These are phyloP conservation scores for Salix caprea DNA, from an alignment of 345 rosid species.

Conservation along the genomic window DNA sequence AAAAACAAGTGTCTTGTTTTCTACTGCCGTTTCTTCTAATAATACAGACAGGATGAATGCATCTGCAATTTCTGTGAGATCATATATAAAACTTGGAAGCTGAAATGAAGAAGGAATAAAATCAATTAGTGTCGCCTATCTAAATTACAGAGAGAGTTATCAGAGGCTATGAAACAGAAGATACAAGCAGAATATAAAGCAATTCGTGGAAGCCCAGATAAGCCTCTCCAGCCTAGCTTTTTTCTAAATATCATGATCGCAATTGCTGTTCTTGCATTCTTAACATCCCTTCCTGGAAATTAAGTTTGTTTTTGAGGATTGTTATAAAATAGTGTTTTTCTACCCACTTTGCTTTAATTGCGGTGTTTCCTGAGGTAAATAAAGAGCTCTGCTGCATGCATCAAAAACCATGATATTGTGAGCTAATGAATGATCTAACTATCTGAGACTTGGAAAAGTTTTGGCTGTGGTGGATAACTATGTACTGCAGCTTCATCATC, in stretches of 20 bases:
- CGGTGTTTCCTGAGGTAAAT: not conserved
- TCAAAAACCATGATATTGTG: not conserved
- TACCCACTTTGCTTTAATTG: not conserved
- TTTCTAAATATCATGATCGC: constrained; percentile 76
- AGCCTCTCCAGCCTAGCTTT: constrained; percentile 68
- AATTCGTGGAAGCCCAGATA: constrained; percentile 77
- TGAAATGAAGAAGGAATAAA: constrained; percentile 44
- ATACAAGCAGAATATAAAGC: constrained; percentile 79
- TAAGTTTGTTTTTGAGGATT: constrained; percentile 11
- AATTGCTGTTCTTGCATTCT: constrained; percentile 61
- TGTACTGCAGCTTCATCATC: too few species aligned
- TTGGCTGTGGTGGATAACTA: too few species aligned
- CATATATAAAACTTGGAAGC: constrained; percentile 37
- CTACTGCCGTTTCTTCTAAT: constrained; percentile 37
- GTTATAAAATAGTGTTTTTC: not conserved
- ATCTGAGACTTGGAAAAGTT: too few species aligned
- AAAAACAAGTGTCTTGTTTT: constrained; percentile 38
- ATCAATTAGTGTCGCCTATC: constrained; percentile 42
- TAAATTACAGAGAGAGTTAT: constrained; percentile 78
- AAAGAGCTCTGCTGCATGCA: not conserved
- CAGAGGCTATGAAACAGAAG: constrained; percentile 88
- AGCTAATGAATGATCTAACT: not conserved
- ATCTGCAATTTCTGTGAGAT: constrained; percentile 34
- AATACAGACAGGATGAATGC: constrained; percentile 42
- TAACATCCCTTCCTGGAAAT: constrained; percentile 61